Base-by-base conservation (phyloP, 257 asterid species). In the Prunella vulgaris region DNA sequence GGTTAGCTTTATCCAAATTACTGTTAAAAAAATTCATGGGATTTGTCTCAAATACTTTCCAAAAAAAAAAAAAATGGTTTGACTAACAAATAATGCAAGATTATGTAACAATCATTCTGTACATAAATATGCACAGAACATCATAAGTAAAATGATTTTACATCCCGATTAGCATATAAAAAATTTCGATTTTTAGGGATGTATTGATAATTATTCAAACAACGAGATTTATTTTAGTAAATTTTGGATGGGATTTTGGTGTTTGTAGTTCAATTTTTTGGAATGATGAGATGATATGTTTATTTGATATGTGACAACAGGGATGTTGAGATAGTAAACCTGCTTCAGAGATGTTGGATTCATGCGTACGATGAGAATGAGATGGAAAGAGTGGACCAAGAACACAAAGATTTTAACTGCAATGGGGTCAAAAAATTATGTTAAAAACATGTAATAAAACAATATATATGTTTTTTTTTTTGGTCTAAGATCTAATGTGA, bases 271-370 rank as follows among this genome's bases (percentile, higher is more conserved):
- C n/a, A n/a, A n/a, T n/a, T n/a, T n/a, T n/a, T n/a, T n/a, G n/a
- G n/a, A n/a, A n/a, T n/a, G n/a, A 42, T 42, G 7, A 54, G 10
- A 2, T 17, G 5, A 14, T 22, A 0, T 7, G 0, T 25, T 59
- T 67, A 1, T 18, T 58, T 20, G 0, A 30, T 57, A 64, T 68
- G 30, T 72, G 37, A 35, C 59, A 75, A 79, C 51, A 81, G 85
- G 58, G 87, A 83, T 49, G 71, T 53, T 9, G 87, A 84, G 69
- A 80, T 79, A 74, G 66, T 82, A 1, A 86, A 78, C 15, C 73
- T 76, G 21, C 83, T 88, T 9, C 83, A 81, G 32, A 82, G 84
- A 74, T 82, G 95, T 48, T 84, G 82, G 86, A 38, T 81, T 59
- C 85, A 76, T 51, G 77, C 69, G 58, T 72, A 76, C 38, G 84